phyloP scores from a whole-genome alignment of 345 rosid genomes.

The Nephelium lappaceum region DNA sequence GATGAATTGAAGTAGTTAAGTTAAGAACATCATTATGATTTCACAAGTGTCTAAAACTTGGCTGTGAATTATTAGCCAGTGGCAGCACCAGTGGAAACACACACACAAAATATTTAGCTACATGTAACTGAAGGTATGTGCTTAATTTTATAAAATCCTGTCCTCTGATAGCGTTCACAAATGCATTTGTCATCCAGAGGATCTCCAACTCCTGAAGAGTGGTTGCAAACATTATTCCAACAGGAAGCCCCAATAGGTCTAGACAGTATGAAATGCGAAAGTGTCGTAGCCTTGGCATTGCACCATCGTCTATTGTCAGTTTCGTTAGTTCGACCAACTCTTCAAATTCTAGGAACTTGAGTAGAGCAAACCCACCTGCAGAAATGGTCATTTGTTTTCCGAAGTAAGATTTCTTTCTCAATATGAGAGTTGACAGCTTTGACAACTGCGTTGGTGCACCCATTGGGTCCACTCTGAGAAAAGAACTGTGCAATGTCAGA shows the following conservation, averaged over 20 bases:
- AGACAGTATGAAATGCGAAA: constrained; percentile 20
- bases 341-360: background rate
- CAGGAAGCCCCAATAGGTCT: constrained; percentile 21
- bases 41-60: no score
- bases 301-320: constrained; percentile 18
- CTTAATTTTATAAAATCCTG: constrained; percentile 20
- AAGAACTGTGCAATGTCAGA: background rate
- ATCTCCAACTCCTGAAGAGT: constrained; percentile 22
- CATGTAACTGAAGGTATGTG: constrained; percentile 21
- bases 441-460: background rate
- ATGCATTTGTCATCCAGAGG: constrained; percentile 17
- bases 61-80: no score
- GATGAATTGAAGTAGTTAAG: no score
- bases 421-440: background rate
- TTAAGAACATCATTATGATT: no score
- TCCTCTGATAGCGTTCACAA: constrained; percentile 12
- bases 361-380: constrained; percentile 13
- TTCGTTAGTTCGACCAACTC: constrained; percentile 19
- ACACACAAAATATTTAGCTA: background rate
- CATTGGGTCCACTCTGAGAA: constrained; percentile 14
- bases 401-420: background rate
- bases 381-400: constrained; percentile 4
- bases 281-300: constrained; percentile 15
- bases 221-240: background rate
- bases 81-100: no score